Base-by-base conservation (phyloP, 768 basidiomycete genomes). In the Chalciporus sphaerocephalus region DNA sequence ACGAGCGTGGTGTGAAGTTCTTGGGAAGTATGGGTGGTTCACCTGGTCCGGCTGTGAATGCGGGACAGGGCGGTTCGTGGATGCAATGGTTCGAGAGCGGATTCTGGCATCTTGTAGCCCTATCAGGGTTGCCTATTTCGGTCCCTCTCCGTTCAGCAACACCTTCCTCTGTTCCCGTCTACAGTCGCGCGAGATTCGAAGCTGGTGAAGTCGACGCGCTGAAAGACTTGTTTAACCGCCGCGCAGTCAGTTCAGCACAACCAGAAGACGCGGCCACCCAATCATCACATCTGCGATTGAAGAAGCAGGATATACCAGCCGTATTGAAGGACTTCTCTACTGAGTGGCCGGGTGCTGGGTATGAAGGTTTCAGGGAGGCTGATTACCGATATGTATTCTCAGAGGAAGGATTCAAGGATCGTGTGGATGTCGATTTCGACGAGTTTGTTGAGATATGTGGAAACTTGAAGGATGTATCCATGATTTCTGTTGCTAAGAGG, bases 371-470 rank as follows among this genome's bases (percentile, higher is more conserved):
- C 47, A 69, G 76, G 41, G 63, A 70, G 34, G 78, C 80, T 52
- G 87, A 91, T 50, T 73, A 83, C 34, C 75, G 81, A 25, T 86
- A 90, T 60, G 88, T 91, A 1, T 73, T 94, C 41, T 74, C 75
- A 44, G 83, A 87, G 61, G 83, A 86, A 49, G 92, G 88, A 4
- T 80, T 88, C 62, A 67, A 70, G 39, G 65, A 66, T 17, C 71
- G 74, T 55, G 64, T 66, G 22, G 74, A 76, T 21, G 67, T 96
- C 38, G 80, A 83, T 50, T 81, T 91, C 56, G 87, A 94, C 52
- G 88, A 90, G 59, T 94, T 94, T 63, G 72, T 93, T 39, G 91
- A 94, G 87, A 76, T 89, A 28, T 89, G 85, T 58, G 86, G 81
- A 2, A 79, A 76, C 44, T 65, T 90, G 49, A 87, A 82, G 62